Percentiles rank a stretch among this genome's conserved stretches.
These are phyloP conservation scores for Eucalyptus melliodora DNA, from an alignment of 345 rosid species.

Conservation along the genomic window DNA sequence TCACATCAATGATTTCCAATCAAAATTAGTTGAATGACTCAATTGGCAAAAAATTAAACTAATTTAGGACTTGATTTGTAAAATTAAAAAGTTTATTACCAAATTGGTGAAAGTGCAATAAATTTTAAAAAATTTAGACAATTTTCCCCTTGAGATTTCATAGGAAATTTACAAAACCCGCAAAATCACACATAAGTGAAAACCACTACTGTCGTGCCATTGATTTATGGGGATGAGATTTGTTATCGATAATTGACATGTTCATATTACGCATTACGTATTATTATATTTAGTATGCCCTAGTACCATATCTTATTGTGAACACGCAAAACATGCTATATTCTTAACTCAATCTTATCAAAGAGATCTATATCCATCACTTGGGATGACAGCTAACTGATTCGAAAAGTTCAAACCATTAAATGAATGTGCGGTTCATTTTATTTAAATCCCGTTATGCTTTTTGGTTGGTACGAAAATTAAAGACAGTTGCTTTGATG, in stretches of 20 bases:
- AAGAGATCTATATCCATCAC: not conserved
- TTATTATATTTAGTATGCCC: not conserved
- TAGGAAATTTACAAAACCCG: rapidly evolving
- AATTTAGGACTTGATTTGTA: rapidly evolving
- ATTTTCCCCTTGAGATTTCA: not conserved
- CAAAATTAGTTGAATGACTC: not conserved
- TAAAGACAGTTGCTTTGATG: not conserved
- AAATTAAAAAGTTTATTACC: rapidly evolving
- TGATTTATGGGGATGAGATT: not conserved
- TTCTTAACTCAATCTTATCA: not conserved
- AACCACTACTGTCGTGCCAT: not conserved
- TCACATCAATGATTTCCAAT: too few relatives aligned
- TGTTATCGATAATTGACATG: not conserved
- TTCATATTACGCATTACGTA: not conserved
- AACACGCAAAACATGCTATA: not conserved
- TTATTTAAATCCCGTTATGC: not conserved
- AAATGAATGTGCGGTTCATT: not conserved
- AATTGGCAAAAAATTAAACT: rapidly evolving
- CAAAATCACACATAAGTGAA: rapidly evolving
- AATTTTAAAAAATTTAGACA: rapidly evolving
- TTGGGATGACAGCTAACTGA: not conserved
- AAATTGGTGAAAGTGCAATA: rapidly evolving
- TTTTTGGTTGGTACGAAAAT: not conserved
- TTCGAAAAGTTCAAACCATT: not conserved
- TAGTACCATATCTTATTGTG: not conserved